A percentile compares a stretch with the other conserved stretches of the same genome.
Conservation (phyloP, 2,329 filamentous ascomycete genomes). For the Claviceps digitariae region DNA sequence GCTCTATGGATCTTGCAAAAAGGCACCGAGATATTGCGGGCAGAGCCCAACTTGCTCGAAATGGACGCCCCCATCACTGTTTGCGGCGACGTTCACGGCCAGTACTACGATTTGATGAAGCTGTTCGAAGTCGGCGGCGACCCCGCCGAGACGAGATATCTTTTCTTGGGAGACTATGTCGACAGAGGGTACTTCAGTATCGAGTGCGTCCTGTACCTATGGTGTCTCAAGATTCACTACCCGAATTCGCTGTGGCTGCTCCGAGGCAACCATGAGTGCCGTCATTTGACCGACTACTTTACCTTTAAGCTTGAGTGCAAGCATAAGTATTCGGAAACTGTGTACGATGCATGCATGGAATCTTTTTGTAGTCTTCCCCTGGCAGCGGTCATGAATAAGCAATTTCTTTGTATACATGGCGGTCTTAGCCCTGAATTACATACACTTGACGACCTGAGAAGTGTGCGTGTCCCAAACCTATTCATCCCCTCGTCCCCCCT, state of each 20-base stretch:
- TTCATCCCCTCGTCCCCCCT: too few species aligned
- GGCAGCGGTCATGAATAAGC: constrained; percentile 99
- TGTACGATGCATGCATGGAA: constrained; percentile 98
- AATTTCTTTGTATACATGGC: constrained; percentile 96
- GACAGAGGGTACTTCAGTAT: constrained; percentile 98
- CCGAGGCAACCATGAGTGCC: constrained; percentile 95
- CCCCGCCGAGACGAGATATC: constrained; percentile 87
- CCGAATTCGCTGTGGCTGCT: constrained; percentile 94
- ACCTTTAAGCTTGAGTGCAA: constrained; percentile 99
- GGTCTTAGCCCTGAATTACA: constrained; percentile 92
- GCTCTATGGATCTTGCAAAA: constrained; percentile 87
- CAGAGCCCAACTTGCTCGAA: constrained; percentile 90
- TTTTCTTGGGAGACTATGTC: constrained; percentile 96
- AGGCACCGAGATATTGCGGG: constrained; percentile 74
- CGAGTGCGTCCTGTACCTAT: constrained; percentile 95
- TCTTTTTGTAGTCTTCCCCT: constrained; percentile 90
- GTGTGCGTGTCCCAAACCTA: constrained; percentile 36
- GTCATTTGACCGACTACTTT: constrained; percentile 98
- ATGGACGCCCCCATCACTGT: constrained; percentile 99
- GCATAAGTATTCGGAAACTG: constrained; percentile 93
- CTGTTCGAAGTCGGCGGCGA: constrained; percentile 97
- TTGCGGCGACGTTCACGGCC: constrained; percentile 94
- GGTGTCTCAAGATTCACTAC: constrained; percentile 98
- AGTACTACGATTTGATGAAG: constrained; percentile 99
- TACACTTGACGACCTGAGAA: constrained; percentile 86